Base-by-base conservation (phyloP, 805 yeast species). In the Yarrowia divulgata region DNA sequence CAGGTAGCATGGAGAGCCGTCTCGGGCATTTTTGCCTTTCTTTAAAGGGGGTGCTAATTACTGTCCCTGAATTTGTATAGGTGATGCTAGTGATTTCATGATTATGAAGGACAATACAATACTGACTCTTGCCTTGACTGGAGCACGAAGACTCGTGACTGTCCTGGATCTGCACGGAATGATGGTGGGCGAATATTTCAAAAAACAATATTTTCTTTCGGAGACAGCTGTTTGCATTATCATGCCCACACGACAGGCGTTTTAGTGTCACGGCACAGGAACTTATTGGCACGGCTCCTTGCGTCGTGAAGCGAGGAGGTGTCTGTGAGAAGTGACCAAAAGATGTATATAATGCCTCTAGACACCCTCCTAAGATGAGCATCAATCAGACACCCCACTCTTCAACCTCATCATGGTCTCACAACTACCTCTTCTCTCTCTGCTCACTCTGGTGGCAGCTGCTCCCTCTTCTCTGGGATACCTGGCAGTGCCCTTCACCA, bases 401-500 rank as follows among this genome's bases (percentile, higher is more conserved):
- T 13, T 18, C 32, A 12, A n/a, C 18, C 32, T 14, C 42, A 54
- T 7, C 43, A 54, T 54, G 58, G 58, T 54, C 43, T 54, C 58
- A 18, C 34, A 55, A 9, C 62, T 55, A 39, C 16, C 45, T 40
- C 67, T 60, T 18, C n/a, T 46, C 43, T 43, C 67, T 34, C 54
- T 60, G 8, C 42, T 60, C 42, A 8, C 67, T 45, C 67, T 60
- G 14, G 67, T 34, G 16, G 14, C 52, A 43, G 67, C 67, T 60
- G 67, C 67, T 34, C 67, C 67, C 23, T 43, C 67, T 35, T 34
- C 54, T n/a, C 10, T 8, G 46, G 54, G 54, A 3, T 60, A 43
- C 54, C 9, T 60, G 67, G 34, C 42, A 14, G 67, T 60, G 32
- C 43, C 50, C 18, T 60, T 60, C 10, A 60, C 67, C 54, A 60